Conservation (phyloP, 805 yeast genomes). For the Candida arabinofermentans region DNA sequence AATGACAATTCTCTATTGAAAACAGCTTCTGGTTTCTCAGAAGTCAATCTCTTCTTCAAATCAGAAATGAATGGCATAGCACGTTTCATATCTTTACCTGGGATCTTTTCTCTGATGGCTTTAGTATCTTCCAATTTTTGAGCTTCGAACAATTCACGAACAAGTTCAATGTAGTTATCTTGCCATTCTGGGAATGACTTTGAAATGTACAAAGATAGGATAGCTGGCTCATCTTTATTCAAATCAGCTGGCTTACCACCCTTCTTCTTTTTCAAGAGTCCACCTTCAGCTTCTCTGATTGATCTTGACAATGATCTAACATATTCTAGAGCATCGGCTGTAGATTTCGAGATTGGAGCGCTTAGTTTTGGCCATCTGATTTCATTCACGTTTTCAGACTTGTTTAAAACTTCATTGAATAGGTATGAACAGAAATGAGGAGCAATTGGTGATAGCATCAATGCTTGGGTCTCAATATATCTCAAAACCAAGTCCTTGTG, state of each 20-base stretch:
- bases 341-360: slow-evolving; percentile 57
- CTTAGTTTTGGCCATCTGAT: slow-evolving; percentile 79
- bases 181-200: slow-evolving; percentile 76
- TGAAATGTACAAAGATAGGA: slow-evolving; percentile 69
- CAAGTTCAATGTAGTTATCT: slow-evolving; percentile 57
- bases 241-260: slow-evolving; percentile 72
- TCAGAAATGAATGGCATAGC: slow-evolving; percentile 96
- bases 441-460: slow-evolving; percentile 85
- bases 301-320: slow-evolving; percentile 75
- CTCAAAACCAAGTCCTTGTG: slow-evolving; percentile 76
- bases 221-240: slow-evolving; percentile 70
- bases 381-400: slow-evolving; percentile 59
- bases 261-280: slow-evolving; percentile 80
- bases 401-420: slow-evolving; percentile 75
- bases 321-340: slow-evolving; percentile 70
- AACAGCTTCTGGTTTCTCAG: slow-evolving; percentile 70
- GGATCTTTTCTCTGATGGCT: slow-evolving; percentile 56
- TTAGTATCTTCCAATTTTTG: slow-evolving; percentile 63
- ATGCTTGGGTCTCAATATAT: slow-evolving; percentile 82
- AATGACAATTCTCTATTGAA: slow-evolving; percentile 87
- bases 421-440: slow-evolving; percentile 94
- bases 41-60: slow-evolving; percentile 73
- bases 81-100: slow-evolving; percentile 87
- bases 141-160: slow-evolving; percentile 67
- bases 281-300: slow-evolving; percentile 91